Conservation (phyloP, 1,284 basidiomycete species). For the Ustilago vetiveriae region DNA sequence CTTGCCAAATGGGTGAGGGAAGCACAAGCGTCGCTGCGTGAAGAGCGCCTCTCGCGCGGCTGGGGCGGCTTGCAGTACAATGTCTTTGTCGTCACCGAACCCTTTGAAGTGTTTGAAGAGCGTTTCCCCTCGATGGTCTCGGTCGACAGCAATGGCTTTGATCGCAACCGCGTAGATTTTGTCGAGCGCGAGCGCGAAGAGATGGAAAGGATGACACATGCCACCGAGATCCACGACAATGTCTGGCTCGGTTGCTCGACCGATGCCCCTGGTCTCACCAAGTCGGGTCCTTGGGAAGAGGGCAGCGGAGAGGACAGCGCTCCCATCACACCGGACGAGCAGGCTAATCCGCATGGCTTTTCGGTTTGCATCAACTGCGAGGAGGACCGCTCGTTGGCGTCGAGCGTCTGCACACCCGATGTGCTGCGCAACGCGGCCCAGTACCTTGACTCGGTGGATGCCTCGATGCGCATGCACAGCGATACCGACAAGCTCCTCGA, state of each 20-base stretch:
- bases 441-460: conserved; percentile 73
- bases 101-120: conserved; percentile 71
- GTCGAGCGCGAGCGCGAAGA: conserved; percentile 80
- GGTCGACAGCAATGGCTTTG: conserved; percentile 69
- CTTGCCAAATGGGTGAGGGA: conserved; percentile 58
- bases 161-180: conserved; percentile 69
- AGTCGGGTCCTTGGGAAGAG: conserved; percentile 1
- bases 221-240: conserved; percentile 77
- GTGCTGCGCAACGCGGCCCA: conserved; percentile 71
- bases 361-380: conserved; percentile 87
- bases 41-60: conserved; percentile 71
- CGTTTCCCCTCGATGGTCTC: conserved; percentile 71
- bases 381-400: conserved; percentile 71
- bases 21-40: conserved; percentile 56
- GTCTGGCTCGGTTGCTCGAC: conserved; percentile 69
- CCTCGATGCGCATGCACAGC: conserved; percentile 70
- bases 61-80: conserved; percentile 78
- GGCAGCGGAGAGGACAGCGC: conserved; percentile 25
- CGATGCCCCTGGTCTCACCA: conserved; percentile 45
- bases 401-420: conserved; percentile 14
- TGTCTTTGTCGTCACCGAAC: conserved; percentile 81
- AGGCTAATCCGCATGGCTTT: conserved; percentile 77
- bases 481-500: conserved; percentile 76
- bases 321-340: conserved; percentile 31
- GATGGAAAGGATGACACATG: conserved; percentile 85